Evolutionary conservation across 129 eudicot species (phyloP), one percentile per base, ranked within the genome.

Genomic region (Dittrichia graveolens): DNA sequence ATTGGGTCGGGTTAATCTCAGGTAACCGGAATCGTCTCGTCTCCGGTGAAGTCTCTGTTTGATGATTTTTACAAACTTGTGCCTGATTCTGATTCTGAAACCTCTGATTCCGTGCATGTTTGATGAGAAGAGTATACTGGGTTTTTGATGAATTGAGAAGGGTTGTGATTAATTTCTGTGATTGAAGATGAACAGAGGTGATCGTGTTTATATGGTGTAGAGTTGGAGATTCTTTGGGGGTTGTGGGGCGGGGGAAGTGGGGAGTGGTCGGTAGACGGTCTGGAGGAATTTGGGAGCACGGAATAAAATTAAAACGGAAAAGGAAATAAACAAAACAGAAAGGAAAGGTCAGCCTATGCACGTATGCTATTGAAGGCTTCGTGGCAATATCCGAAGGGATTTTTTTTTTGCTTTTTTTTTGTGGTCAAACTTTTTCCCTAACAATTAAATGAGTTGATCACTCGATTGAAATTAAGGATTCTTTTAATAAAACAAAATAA

Each of bases 1-100:
- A 52, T 13, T 19, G 4, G 80, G 46, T 2, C 11, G 41, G 45
- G 68, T 59, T 67, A 83, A 52, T 10, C 81, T 78, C 1, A 15
- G 40, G 82, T 62, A 82, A 37, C 61, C 44, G 10, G 55, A 42
- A 9, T 56, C 38, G 13, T 60, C 59, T 4, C 8, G 43, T 37
- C 85, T 77, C 46, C 69, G 69, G 18, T 11, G 77, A 31, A 63
- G 11, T 41, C 77, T 66, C 86, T 86, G 72, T 49, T 65, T 80
- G 72, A 84, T 67, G 53, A 84, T 67, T 67, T 44, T 79, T 19
- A 72, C 85, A 4, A 88, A 35, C 79, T 55, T 83, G 34, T 80
- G 61, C 14, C 83, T 78, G 8, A 89, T 72, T 67, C 83, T 80
- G 48, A 89, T 72, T 67, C 83, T 80, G 48, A 89, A 81, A 12